These are phyloP conservation scores for Lasiosphaeria ovina DNA, from an alignment of 495 filamentous ascomycete species.

Conservation along the genomic window DNA sequence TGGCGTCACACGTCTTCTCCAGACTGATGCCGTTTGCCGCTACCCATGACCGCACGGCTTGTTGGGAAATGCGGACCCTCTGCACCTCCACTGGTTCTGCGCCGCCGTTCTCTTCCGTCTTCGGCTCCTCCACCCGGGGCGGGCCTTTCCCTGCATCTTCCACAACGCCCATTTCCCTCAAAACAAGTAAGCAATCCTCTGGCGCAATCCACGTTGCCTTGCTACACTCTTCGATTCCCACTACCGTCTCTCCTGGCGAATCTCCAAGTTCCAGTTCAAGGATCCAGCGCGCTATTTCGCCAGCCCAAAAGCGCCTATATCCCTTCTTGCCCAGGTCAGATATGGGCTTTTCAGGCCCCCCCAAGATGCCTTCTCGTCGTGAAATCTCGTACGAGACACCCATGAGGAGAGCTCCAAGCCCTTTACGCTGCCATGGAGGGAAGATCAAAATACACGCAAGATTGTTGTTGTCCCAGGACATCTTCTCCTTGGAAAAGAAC, in stretches of 20 bases:
- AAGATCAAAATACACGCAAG: conserved; percentile 96
- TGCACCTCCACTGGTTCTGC: conserved; percentile 33
- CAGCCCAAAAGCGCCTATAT: conserved; percentile 81
- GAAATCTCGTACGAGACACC: conserved; percentile 90
- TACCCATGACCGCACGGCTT: conserved; percentile 55
- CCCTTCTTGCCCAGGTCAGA: conserved; percentile 77
- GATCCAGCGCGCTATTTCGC: conserved; percentile 66
- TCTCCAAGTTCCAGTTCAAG: conserved; percentile 44
- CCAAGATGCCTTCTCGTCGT: conserved; percentile 77
- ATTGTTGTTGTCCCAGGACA: conserved; percentile 98
- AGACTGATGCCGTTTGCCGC: conserved; percentile 44
- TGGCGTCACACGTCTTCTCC: conserved; percentile 51
- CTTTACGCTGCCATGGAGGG: conserved; percentile 89
- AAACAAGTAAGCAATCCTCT: conserved; percentile 77
- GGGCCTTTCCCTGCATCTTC: conserved; percentile 54
- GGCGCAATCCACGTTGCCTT: conserved; percentile 71
- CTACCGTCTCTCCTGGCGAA: conserved; percentile 20
- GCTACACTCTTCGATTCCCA: conserved; percentile 43
- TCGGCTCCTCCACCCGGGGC: conserved; percentile 29
- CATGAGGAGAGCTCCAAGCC: conserved; percentile 87
- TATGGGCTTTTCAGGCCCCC: conserved; percentile 91
- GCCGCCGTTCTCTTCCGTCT: background rate
- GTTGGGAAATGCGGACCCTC: conserved; percentile 53
- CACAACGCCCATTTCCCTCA: conserved; percentile 73
- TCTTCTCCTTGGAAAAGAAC: conserved; percentile 98